phyloP scores from a whole-genome alignment of 768 basidiomycete genomes.

The Trametes punicea region DNA sequence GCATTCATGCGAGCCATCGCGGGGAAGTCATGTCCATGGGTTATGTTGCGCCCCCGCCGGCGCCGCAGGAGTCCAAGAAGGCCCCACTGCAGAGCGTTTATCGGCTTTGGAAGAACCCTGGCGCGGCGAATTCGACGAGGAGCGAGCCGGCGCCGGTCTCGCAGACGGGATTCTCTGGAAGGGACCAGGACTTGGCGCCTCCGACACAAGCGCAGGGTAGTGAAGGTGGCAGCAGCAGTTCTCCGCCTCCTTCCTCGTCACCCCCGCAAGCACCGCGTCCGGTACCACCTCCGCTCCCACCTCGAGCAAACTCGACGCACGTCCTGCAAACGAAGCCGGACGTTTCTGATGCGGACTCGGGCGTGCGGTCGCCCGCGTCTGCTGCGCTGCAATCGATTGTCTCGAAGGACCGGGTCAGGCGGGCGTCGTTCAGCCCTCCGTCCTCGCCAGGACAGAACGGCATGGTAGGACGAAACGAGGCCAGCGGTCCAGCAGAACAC shows the following conservation, averaged over 20 bases:
- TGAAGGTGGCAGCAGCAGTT: background rate
- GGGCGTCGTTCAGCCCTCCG: slow-evolving; percentile 24
- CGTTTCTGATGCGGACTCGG: slow-evolving; percentile 20
- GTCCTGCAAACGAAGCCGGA: slow-evolving; percentile 31
- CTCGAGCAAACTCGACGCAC: slow-evolving; percentile 36
- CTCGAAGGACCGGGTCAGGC: slow-evolving; percentile 30
- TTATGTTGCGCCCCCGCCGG: slow-evolving; percentile 51
- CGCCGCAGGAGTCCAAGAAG: slow-evolving; percentile 40
- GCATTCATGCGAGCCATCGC: slow-evolving; percentile 81
- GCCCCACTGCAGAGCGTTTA: slow-evolving; percentile 68
- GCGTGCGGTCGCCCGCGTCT: slow-evolving; percentile 41
- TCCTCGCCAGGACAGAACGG: slow-evolving; percentile 16
- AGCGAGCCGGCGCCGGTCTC: slow-evolving; percentile 13
- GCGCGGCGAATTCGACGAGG: slow-evolving; percentile 6
- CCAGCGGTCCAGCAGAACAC: background rate
- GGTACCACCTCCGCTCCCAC: slow-evolving; percentile 46
- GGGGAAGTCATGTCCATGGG: slow-evolving; percentile 87
- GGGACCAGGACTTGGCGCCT: slow-evolving; percentile 21
- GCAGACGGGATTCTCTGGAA: slow-evolving; percentile 22
- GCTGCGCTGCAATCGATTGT: slow-evolving; percentile 58
- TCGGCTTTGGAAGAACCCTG: slow-evolving; percentile 67
- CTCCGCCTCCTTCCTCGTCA: background rate
- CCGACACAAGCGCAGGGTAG: background rate
- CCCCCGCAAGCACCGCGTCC: slow-evolving; percentile 17
- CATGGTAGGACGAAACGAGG: background rate